A percentile compares a stretch with the other conserved stretches of the same genome.
Evolutionary conservation across 495 filamentous ascomycete species (phyloP).

Genomic region (Letharia lupina): DNA sequence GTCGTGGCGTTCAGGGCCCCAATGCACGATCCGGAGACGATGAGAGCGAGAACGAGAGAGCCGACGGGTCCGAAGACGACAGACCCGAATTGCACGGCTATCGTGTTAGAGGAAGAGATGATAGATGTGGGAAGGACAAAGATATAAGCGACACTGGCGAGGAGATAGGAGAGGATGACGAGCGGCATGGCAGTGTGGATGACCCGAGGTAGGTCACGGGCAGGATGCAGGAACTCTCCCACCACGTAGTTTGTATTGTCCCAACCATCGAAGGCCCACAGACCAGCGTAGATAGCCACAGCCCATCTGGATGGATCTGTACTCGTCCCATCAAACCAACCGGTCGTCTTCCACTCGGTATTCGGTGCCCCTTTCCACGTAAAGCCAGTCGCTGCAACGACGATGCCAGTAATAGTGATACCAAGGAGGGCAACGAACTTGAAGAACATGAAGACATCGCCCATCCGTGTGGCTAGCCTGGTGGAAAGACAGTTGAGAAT

Average conservation of each 20-base stretch:
- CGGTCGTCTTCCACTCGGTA: conserved; percentile 74
- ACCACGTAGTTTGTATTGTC: conserved; percentile 98
- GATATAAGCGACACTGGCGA: conserved; percentile 90
- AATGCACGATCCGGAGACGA: conserved; percentile 81
- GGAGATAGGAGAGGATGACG: conserved; percentile 81
- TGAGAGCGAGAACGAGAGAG: conserved; percentile 75
- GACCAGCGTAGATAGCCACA: conserved; percentile 85
- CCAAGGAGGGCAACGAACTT: conserved; percentile 87
- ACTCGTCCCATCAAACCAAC: conserved; percentile 85
- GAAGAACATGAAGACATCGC: conserved; percentile 90
- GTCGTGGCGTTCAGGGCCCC: conserved; percentile 91
- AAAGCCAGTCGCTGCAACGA: conserved; percentile 80
- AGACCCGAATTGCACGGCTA: conserved; percentile 86
- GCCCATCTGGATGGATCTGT: conserved; percentile 75
- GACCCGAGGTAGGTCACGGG: conserved; percentile 82
- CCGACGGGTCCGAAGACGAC: conserved; percentile 83
- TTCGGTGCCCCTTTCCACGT: conserved; percentile 67
- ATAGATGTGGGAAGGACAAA: conserved; percentile 75
- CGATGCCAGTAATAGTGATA: conserved; percentile 79
- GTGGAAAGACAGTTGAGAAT: conserved; percentile 86
- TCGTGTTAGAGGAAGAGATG: conserved; percentile 80
- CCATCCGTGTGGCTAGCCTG: conserved; percentile 70
- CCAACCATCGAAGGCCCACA: conserved; percentile 99
- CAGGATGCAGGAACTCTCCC: conserved; percentile 87
- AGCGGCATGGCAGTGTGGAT: conserved; percentile 97